Base-by-base conservation (phyloP, 176 grass and related monocot genomes). In the Ampelocalamus luodianensis region DNA sequence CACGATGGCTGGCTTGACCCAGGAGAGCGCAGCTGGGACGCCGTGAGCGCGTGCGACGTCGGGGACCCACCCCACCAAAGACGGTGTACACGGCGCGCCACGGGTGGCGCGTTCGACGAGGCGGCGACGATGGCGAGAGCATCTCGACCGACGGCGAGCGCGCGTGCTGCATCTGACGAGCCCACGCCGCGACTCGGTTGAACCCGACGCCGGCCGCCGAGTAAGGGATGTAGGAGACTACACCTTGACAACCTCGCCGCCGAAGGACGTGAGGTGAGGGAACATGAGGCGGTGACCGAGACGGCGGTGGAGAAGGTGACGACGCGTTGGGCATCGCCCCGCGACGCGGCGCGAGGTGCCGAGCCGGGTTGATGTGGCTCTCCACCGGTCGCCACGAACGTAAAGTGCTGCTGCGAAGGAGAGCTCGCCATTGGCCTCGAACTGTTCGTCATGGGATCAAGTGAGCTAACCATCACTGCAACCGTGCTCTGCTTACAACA, bases 1-100 rank as follows among this genome's bases (percentile, higher is more conserved):
- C 49, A 85, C 80, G 22, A 82, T 56, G 18, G 91, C 87, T 1
- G 89, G 87, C 74, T 97, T 75, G 38, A 86, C 64, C 91, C 91
- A 97, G 39, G 71, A 92, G 11, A 88, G 65, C 43, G 79, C 79
- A 0, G 71, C 74, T 42, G 78, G 87, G 24, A 90, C 6, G 46
- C 64, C 87, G 16, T 15, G 61, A 27, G 49, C 45, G 20, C 87
- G 65, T 1, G 84, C 85, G 12, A 93, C 44, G 43, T 78, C 91
- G 48, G 48, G 45, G 4, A 72, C 89, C 85, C 89, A 91, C 1
- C 46, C 4, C n/a, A 91, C n/a, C 45, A 2, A 91, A 18, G 24
- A 85, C 11, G 34, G 81, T 87, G 74, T 91, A 93, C 4, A 90
- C 62, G 24, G 55, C 78, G 87, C 10, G 94, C 90, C 26, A 93